Percentiles rank a stretch among this genome's conserved stretches.
Evolutionary conservation across 2,329 filamentous ascomycete species (phyloP).

Genomic region (Alternaria viburni): DNA sequence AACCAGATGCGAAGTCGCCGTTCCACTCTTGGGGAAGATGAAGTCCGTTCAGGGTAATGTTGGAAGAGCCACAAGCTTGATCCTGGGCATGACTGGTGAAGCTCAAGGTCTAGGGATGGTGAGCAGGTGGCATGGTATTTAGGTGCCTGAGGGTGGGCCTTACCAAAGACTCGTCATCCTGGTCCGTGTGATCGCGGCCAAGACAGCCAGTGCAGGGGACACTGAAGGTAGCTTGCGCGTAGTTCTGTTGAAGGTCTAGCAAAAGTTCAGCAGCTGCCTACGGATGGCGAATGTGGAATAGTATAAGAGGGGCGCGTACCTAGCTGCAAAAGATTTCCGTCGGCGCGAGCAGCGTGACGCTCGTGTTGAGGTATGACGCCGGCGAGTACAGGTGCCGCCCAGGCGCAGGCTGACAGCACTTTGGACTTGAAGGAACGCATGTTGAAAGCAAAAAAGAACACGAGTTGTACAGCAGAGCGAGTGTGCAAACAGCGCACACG

Average conservation of each 20-base stretch:
- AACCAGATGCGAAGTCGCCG: conserved; percentile 45
- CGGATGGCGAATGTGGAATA: conserved; percentile 27
- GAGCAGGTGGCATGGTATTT: conserved; percentile 30
- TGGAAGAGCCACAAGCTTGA: conserved; percentile 47
- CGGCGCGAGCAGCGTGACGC: conserved; percentile 19
- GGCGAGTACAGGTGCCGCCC: conserved; percentile 36
- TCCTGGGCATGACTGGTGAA: conserved; percentile 49
- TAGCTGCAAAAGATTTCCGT: conserved; percentile 34
- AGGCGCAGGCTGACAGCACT: conserved; percentile 38
- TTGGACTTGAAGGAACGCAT: conserved; percentile 45
- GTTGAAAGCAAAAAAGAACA: conserved; percentile 14
- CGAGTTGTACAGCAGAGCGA: conserved; percentile 6
- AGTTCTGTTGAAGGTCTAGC: conserved; percentile 42
- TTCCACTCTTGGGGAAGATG: conserved; percentile 48
- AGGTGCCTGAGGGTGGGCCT: conserved; percentile 46
- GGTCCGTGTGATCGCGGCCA: conserved; percentile 46
- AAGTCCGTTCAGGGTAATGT: conserved; percentile 53
- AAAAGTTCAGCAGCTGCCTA: conserved; percentile 42
- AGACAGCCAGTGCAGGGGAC: conserved; percentile 52
- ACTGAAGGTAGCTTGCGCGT: conserved; percentile 52
- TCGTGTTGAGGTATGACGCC: conserved; percentile 32
- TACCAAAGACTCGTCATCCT: conserved; percentile 51
- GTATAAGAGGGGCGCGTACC: conserved; percentile 37
- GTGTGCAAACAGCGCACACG: conserved; percentile 5
- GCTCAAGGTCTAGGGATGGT: conserved; percentile 49